Evolutionary conservation across 306 rosid genomes (phyloP), one percentile per base, ranked within the genome.

Genomic region (Arachis stenosperma): DNA sequence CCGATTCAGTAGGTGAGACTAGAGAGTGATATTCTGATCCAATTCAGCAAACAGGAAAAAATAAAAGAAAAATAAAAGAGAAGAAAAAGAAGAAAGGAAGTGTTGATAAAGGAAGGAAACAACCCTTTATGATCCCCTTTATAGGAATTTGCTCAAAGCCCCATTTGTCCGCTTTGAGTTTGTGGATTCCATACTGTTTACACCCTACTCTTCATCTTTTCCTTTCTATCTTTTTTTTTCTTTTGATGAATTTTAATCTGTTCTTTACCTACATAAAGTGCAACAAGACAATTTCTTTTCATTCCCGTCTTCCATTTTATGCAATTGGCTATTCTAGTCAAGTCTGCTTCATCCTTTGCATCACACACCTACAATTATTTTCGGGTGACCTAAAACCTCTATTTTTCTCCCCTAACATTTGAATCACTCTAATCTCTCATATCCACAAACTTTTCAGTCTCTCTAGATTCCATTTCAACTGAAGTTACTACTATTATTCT

Each of bases 111-210:
- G 44, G 15, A 60, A 50, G 73, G 50, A 78, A 8, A 17, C 9
- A 55, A 72, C 69, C 73, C 73, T 67, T 68, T 61, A 63, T 33
- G 77, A 78, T 61, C 75, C 62, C 80, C 85, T 88, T 86, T 88
- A 81, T 84, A 81, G 87, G 84, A 82, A 71, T 86, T 85, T 88
- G 95, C 75, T 81, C 86, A 62, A 76, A 82, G 83, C 70, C 70
- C 84, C 79, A 61, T 89, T 89, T 94, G 98, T 91, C 95, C 80
- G 54, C 76, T 88, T 83, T 79, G 86, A 64, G 82, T 12, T 77
- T 81, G 82, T 78, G 90, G 90, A 88, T 89, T 89, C 94, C 92
- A 75, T 83, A 55, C 75, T 55, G 62, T 62, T 78, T 52, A 68
- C 47, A 62, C 29, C 15, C n/a, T 12, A 9, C 3, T 52, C 15